phyloP scores from a whole-genome alignment of 352 stramenopile genomes.

The Globisporangium ultimum region DNA sequence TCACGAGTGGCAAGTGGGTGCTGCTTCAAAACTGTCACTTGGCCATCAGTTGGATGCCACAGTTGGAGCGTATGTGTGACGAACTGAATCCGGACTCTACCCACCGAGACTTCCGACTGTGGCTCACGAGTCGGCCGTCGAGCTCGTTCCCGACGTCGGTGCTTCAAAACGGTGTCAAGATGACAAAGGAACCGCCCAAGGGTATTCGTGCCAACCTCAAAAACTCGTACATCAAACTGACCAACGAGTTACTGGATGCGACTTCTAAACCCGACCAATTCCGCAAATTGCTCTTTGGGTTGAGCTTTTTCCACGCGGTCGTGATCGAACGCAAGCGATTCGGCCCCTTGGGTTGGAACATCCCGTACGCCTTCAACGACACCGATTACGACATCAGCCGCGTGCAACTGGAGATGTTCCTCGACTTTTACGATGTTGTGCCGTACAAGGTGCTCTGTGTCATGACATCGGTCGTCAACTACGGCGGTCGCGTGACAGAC shows the following conservation, averaged over 20 bases:
- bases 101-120: slow-evolving; percentile 92
- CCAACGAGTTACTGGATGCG: slow-evolving; percentile 51
- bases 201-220: slow-evolving; percentile 88
- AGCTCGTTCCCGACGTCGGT: slow-evolving; percentile 80
- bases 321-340: slow-evolving; percentile 87
- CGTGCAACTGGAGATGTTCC: slow-evolving; percentile 89
- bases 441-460: slow-evolving; percentile 88
- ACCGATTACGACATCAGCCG: slow-evolving; percentile 75
- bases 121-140: slow-evolving; percentile 84
- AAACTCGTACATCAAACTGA: slow-evolving; percentile 89
- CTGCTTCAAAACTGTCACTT: slow-evolving; percentile 92
- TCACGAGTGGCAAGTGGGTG: slow-evolving; percentile 90
- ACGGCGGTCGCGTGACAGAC: slow-evolving; percentile 92
- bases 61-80: slow-evolving; percentile 91
- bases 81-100: slow-evolving; percentile 78
- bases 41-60: slow-evolving; percentile 90
- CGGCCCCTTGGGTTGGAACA: slow-evolving; percentile 88
- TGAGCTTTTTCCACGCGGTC: slow-evolving; percentile 54
- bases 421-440: slow-evolving; percentile 84
- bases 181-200: slow-evolving; percentile 93
- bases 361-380: slow-evolving; percentile 90
- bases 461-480: slow-evolving; percentile 89
- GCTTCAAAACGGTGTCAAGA: slow-evolving; percentile 92
- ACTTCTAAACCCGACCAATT: slow-evolving; percentile 19
- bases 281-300: slow-evolving; percentile 72